phyloP scores from a whole-genome alignment of 352 stramenopile species.

The Phytophthora kernoviae region DNA sequence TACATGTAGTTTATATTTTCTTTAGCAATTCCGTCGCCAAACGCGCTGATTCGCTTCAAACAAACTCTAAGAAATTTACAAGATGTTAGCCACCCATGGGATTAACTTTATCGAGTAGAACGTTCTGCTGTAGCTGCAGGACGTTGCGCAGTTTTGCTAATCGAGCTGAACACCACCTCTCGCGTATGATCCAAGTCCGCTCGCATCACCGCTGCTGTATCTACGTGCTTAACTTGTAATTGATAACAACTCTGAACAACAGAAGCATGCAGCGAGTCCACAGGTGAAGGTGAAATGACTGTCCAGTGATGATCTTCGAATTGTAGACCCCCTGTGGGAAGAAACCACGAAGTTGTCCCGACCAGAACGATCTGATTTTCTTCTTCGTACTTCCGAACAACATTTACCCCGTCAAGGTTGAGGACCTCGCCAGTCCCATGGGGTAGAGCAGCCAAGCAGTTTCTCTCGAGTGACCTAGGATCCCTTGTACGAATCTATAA shows the following conservation, averaged over 20 bases:
- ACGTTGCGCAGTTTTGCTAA: conserved; percentile 23
- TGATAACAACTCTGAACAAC: conserved; percentile 32
- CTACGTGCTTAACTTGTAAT: conserved; percentile 21
- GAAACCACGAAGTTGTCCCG: conserved; percentile 26
- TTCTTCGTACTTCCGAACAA: conserved; percentile 31
- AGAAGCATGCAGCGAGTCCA: conserved; percentile 11
- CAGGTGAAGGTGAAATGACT: conserved; percentile 21
- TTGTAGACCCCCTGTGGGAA: conserved; percentile 28
- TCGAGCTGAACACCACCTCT: conserved; percentile 21
- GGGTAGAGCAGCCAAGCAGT: conserved; percentile 25
- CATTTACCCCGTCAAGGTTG: conserved; percentile 27
- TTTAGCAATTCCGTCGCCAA: too few relatives aligned
- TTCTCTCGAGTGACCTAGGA: conserved; percentile 24
- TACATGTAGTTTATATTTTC: too few relatives aligned
- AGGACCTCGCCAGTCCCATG: conserved; percentile 10
- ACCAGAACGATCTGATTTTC: conserved; percentile 24
- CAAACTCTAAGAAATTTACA: too few relatives aligned
- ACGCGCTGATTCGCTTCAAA: too few relatives aligned
- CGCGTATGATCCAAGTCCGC: conserved; percentile 17
- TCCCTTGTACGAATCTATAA: conserved; percentile 15
- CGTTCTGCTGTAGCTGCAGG: conserved; percentile 23
- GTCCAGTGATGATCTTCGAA: conserved; percentile 40
- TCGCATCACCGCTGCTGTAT: conserved; percentile 8
- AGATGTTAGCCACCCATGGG: neutral
- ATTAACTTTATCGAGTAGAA: conserved; percentile 12